These are phyloP conservation scores for Phytophthora megakarya DNA, from an alignment of 352 stramenopile species.

Conservation along the genomic window DNA sequence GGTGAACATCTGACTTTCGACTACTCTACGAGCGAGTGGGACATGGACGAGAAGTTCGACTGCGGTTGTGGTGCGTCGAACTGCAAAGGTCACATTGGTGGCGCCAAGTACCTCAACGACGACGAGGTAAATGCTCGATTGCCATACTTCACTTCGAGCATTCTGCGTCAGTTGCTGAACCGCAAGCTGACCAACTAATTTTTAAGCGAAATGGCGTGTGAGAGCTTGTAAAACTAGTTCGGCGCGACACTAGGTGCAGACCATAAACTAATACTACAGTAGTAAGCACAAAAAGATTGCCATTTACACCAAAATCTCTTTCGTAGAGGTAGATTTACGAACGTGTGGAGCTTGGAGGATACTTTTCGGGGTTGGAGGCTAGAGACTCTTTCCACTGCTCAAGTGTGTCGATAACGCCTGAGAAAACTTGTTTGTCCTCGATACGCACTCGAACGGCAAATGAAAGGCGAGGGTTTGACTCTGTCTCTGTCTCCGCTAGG, in stretches of 20 bases:
- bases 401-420: conserved; percentile 39
- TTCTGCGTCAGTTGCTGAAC: conserved; percentile 67
- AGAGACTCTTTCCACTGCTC: conserved; percentile 49
- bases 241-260: conserved; percentile 2
- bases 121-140: conserved; percentile 52
- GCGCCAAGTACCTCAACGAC: conserved; percentile 83
- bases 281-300: conserved; percentile 25
- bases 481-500: conserved; percentile 27
- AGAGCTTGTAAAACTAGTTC: conserved; percentile 8
- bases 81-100: conserved; percentile 73
- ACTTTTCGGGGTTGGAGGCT: conserved; percentile 27
- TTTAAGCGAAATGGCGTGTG: conserved; percentile 4
- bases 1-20: conserved; percentile 85
- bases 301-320: conserved; percentile 4
- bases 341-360: conserved; percentile 41
- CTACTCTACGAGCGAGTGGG: conserved; percentile 91
- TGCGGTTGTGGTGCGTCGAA: conserved; percentile 73
- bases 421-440: conserved; percentile 58
- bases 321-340: conserved; percentile 7
- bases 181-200: conserved; percentile 55
- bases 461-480: conserved; percentile 27
- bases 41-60: conserved; percentile 92
- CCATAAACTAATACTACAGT: conserved; percentile 14
- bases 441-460: conserved; percentile 52
- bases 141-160: conserved; percentile 74